Base-by-base conservation (phyloP, 2,329 filamentous ascomycete species). In the Talaromyces verruculosus region DNA sequence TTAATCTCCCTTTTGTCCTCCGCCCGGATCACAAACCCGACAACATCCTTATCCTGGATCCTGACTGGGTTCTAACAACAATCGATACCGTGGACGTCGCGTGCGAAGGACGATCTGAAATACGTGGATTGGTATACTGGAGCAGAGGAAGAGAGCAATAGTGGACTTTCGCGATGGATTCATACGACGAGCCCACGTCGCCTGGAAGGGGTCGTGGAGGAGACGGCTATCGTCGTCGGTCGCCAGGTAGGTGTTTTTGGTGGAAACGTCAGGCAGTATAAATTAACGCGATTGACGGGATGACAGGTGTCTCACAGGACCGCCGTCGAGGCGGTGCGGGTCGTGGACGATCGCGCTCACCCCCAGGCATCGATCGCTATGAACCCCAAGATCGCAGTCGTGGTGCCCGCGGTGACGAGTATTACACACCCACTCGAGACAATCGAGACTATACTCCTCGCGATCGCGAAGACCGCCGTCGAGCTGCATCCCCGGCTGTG, bases 361-460 rank as follows among this genome's bases (percentile, higher is more conserved):
- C 87, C 13, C 79, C 81, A 35, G 82, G 82, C 70, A 88, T 89
- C 70, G 87, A 89, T 71, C 84, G 87, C 35, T 89, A 89, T 70
- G 86, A 89, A 73, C 87, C 87, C 11, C 84, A 84, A 4, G 79
- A 80, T 63, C 78, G 77, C 49, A 69, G 69, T 65, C 84, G 86
- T 37, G 68, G 78, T 19, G 72, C 79, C 39, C 57, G 57, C 8
- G 82, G 87, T 68, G 87, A 89, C 67, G 87, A 88, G 69, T 86
- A 86, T 68, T 86, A 88, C 68, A 72, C 74, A 33, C 72, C 78
- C 6, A 72, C 78, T 22, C 77, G 80, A 59, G 62, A 82, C 13
- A 60, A 22, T 28, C 37, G 57, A 60, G 79, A 82, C 37, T 73
- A 79, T 67, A 71, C 79, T 41, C 70, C 76, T 15, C 83, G 86